These are phyloP conservation scores for Cystobasidium ongulense DNA, from an alignment of 768 basidiomycete species.

Conservation along the genomic window DNA sequence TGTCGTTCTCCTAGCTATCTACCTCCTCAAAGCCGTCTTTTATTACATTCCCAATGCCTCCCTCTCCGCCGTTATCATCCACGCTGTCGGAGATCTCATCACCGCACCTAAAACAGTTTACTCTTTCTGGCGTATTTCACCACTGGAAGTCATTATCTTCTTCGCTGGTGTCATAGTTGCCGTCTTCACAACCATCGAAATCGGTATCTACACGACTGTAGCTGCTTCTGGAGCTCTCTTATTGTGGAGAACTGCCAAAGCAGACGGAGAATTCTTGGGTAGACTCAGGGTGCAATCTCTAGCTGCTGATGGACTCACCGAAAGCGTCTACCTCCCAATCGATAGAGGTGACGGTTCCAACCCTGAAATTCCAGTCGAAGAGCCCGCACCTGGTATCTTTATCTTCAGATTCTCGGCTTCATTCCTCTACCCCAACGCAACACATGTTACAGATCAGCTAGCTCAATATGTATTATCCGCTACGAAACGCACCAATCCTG, in stretches of 20 bases:
- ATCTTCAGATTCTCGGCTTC: constrained; percentile 89
- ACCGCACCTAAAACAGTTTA: constrained; percentile 73
- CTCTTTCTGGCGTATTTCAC: constrained; percentile 86
- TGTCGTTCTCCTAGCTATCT: constrained; percentile 85
- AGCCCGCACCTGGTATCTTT: constrained; percentile 76
- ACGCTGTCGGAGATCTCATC: constrained; percentile 56
- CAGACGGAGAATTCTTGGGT: constrained; percentile 84
- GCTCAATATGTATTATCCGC: constrained; percentile 72
- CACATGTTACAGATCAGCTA: constrained; percentile 60
- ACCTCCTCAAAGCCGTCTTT: constrained; percentile 66
- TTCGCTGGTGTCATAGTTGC: constrained; percentile 52
- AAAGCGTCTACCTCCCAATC: constrained; percentile 76
- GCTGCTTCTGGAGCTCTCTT: constrained; percentile 68
- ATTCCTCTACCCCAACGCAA: constrained; percentile 71
- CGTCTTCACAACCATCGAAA: constrained; percentile 85
- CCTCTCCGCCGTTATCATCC: constrained; percentile 57
- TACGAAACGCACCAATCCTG: constrained; percentile 68
- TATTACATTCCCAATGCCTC: constrained; percentile 48
- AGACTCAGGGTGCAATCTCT: constrained; percentile 57
- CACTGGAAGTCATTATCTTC: constrained; percentile 56
- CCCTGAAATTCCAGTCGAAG: constrained; percentile 60
- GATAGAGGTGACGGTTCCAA: constrained; percentile 54
- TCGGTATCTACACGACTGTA: constrained; percentile 71
- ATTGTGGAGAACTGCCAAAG: constrained; percentile 74
- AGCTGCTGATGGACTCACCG: constrained; percentile 44